These are phyloP conservation scores for Acer yangbiense DNA, from an alignment of 345 rosid genomes.

Conservation along the genomic window DNA sequence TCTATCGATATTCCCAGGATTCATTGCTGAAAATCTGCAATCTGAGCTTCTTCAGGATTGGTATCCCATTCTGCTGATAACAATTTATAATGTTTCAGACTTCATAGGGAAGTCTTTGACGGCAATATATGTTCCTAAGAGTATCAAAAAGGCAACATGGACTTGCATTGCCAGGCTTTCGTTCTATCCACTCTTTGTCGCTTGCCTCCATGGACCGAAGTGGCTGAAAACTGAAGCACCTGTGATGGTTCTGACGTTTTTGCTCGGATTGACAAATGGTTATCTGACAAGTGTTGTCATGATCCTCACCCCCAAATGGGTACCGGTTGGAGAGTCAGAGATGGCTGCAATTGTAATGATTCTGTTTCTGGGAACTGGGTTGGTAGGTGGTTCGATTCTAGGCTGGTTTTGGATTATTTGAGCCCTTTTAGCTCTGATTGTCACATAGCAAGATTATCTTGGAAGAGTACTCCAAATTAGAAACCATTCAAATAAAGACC, in stretches of 20 bases:
- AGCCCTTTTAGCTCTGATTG: conserved; percentile 10
- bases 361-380: conserved; percentile 74
- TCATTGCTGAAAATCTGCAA: conserved; percentile 63
- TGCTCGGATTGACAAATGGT: conserved; percentile 83
- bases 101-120: conserved; percentile 77
- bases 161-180: conserved; percentile 57
- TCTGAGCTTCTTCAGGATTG: conserved; percentile 65
- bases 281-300: conserved; percentile 84
- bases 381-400: conserved; percentile 74
- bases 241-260: conserved; percentile 59
- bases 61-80: conserved; percentile 83
- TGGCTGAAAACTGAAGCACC: conserved; percentile 82
- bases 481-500: background rate
- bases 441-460: background rate
- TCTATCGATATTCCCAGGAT: conserved; percentile 84
- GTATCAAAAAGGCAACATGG: conserved; percentile 67
- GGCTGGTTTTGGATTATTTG: conserved; percentile 87
- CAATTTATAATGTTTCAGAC: conserved; percentile 73
- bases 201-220: conserved; percentile 73
- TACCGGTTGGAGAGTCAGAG: conserved; percentile 71
- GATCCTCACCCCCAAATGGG: conserved; percentile 79
- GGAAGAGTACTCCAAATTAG: background rate
- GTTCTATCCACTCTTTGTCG: conserved; percentile 77
- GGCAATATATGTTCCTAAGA: conserved; percentile 55
- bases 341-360: conserved; percentile 74